Percentiles rank a stretch among this genome's conserved stretches.
Conservation (phyloP, 169 alveolate species). For the Sarcocystis neurona region DNA sequence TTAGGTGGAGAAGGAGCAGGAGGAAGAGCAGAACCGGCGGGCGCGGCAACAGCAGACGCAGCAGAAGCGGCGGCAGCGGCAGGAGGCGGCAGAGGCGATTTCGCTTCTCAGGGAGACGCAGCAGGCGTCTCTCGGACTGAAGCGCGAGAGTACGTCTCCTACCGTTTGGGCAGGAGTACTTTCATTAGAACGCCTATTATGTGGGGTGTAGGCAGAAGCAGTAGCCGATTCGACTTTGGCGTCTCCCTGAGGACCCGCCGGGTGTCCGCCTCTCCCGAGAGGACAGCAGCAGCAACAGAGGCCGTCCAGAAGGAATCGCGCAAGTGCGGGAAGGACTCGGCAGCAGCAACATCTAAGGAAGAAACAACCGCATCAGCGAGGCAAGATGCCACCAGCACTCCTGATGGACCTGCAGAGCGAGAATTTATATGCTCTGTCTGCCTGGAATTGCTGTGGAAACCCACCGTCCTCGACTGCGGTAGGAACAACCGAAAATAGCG, state of each 20-base stretch:
- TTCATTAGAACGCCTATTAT: too few species aligned
- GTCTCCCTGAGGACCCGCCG: too few species aligned
- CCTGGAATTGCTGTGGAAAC: constrained; percentile 18
- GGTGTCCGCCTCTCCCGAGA: too few species aligned
- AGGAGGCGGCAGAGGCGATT: too few species aligned
- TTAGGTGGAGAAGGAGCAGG: background rate
- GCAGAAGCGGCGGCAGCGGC: too few species aligned
- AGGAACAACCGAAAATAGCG: background rate
- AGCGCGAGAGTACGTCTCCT: too few species aligned
- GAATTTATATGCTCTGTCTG: constrained; percentile 32
- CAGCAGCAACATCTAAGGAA: background rate
- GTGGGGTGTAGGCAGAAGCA: too few species aligned
- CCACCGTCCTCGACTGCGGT: constrained; percentile 36
- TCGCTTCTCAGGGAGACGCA: too few species aligned
- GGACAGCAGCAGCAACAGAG: constrained; percentile 4
- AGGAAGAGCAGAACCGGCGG: constrained; percentile 40
- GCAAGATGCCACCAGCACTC: background rate
- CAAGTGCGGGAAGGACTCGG: background rate
- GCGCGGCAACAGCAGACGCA: too few species aligned
- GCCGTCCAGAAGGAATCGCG: background rate
- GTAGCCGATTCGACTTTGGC: too few species aligned
- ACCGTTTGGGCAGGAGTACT: too few species aligned
- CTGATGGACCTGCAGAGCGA: background rate
- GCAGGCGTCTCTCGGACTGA: too few species aligned
- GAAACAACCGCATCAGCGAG: background rate